These are phyloP conservation scores for Clonostachys rosea DNA, from an alignment of 2,329 filamentous ascomycete species.

Conservation along the genomic window DNA sequence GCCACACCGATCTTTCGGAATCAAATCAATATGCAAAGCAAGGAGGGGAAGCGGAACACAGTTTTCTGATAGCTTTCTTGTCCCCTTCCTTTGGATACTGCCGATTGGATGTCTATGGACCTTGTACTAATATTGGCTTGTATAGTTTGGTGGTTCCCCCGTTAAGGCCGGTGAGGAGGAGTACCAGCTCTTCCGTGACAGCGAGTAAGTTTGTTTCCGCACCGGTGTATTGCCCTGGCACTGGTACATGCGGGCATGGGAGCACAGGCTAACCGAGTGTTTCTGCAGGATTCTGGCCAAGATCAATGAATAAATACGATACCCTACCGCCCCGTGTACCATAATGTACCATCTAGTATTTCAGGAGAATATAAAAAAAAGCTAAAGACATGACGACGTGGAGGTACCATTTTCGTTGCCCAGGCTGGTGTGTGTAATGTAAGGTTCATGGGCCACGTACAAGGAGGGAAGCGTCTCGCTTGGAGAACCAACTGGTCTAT, in stretches of 20 bases:
- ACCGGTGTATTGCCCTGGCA: no score
- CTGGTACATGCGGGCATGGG: no score
- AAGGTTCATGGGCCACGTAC: background rate
- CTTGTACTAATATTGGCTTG: constrained; percentile 1
- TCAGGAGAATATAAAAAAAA: constrained; percentile 4
- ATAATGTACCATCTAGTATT: constrained; percentile 27
- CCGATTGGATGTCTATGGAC: background rate
- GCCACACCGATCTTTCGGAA: constrained; percentile 16
- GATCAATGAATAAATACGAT: constrained; percentile 77
- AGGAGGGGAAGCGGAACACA: background rate
- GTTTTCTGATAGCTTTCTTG: background rate
- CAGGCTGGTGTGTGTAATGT: background rate
- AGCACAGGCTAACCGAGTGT: constrained; percentile 7
- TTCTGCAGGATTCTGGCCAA: constrained; percentile 82
- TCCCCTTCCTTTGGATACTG: no score
- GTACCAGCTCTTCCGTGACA: constrained; percentile 92
- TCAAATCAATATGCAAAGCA: background rate
- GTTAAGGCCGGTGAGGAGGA: constrained; percentile 98
- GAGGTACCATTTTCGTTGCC: background rate
- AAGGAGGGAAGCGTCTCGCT: background rate
- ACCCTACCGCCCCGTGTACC: constrained; percentile 12
- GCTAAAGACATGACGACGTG: background rate
- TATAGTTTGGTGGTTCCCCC: constrained; percentile 89
- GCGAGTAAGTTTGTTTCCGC: constrained; percentile 69
- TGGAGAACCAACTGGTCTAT: background rate